Evolutionary conservation across 2,329 filamentous ascomycete species (phyloP), one percentile per base, ranked within the genome.

Genomic region (Coleophoma eucalyptorum): DNA sequence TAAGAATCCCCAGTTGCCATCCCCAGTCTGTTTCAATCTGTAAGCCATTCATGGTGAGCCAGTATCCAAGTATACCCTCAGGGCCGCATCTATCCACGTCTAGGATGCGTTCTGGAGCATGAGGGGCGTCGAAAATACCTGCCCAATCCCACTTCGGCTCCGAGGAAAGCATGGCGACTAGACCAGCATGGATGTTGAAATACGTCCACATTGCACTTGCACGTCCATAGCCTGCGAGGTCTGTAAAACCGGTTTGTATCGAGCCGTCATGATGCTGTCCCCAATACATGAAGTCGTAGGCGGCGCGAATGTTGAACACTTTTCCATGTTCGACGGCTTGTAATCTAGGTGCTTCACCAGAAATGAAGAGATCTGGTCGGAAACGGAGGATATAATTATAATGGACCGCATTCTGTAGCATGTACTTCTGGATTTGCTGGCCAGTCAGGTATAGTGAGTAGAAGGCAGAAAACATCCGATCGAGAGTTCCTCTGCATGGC

Each of bases 161-260:
- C n/a, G 42, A 19, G 11, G 42, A 44, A 4, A 46, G 31, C 44
- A 46, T 46, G 13, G 26, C 15, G n/a, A 34, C n/a, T 4, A 46
- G 12, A 6, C 44, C 44, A 20, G 26, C 35, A 21, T 46, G 34
- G 16, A 46, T 46, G 12, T 46, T 46, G 18, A 46, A 21, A 38
- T 46, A 46, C 11, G 44, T 34, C 44, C 44, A 46, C 44, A 46
- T 46, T n/a, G 26, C 16, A 32, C 44, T 46, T 19, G 44, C 44
- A 8, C 44, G 11, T 18, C 44, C 44, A 19, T 46, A 46, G 4
- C 13, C 32, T 5, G 44, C 34, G 35, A 46, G 35, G 13, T 46
- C 44, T 34, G 32, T 37, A 18, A 38, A 35, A 4, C 44, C 44
- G 3, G 44, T 26, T 26, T 38, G 44, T 32, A 46, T 19, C 2